These are phyloP conservation scores for Fomitopsis palustris DNA, from an alignment of 1,284 basidiomycete species.

Conservation along the genomic window DNA sequence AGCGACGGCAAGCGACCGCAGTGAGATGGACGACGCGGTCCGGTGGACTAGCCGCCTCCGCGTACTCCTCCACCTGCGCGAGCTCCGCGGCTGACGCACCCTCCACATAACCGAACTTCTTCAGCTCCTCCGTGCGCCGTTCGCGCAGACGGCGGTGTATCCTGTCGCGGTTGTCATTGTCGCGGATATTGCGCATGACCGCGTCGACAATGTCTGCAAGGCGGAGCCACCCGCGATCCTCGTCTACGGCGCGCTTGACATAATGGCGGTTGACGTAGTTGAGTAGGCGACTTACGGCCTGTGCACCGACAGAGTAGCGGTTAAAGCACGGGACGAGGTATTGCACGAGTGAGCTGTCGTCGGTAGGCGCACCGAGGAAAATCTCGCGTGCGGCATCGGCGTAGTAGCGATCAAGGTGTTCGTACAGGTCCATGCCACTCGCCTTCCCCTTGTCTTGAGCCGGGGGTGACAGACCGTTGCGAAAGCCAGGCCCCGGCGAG, in stretches of 20 bases:
- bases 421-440: slow-evolving; percentile 66
- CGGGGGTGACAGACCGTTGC: slow-evolving; percentile 22
- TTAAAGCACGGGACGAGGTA: slow-evolving; percentile 69
- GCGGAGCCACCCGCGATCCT: slow-evolving; percentile 73
- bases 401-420: slow-evolving; percentile 65
- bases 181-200: slow-evolving; percentile 50
- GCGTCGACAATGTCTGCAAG: slow-evolving; percentile 61
- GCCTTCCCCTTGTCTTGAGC: slow-evolving; percentile 24
- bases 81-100: slow-evolving; percentile 45
- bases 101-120: slow-evolving; percentile 64
- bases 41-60: slow-evolving; percentile 64
- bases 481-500: slow-evolving; percentile 17
- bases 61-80: slow-evolving; percentile 58
- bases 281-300: slow-evolving; percentile 64
- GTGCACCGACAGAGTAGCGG: slow-evolving; percentile 62
- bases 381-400: slow-evolving; percentile 56
- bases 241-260: slow-evolving; percentile 70
- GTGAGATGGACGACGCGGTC: slow-evolving; percentile 63
- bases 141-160: slow-evolving; percentile 55
- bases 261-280: slow-evolving; percentile 79
- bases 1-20: slow-evolving; percentile 63
- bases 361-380: slow-evolving; percentile 56
- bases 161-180: slow-evolving; percentile 53
- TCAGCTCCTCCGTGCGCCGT: slow-evolving; percentile 55
- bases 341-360: slow-evolving; percentile 61